A percentile compares a stretch with the other conserved stretches of the same genome.
phyloP scores from a whole-genome alignment of 2,329 filamentous ascomycete species.

The Helotiales sp. region DNA sequence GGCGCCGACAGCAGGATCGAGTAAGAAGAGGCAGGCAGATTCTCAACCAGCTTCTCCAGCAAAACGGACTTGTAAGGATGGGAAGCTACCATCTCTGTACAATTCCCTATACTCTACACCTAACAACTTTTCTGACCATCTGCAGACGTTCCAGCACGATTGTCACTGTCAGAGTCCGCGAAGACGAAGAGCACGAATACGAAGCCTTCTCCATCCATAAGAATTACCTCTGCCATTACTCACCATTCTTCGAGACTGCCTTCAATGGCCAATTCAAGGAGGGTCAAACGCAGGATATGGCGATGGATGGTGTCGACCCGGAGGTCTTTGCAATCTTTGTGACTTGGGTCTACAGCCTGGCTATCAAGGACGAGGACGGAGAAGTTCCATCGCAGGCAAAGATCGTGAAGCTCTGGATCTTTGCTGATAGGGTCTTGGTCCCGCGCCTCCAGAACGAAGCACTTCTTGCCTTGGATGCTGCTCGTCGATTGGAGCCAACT shows the following conservation, averaged over 20 bases:
- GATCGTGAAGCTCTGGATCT: not conserved
- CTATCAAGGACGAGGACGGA: too few species aligned
- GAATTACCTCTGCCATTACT: constrained; percentile 12
- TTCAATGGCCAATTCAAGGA: constrained; percentile 3
- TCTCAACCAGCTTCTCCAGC: too few species aligned
- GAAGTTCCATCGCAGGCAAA: too few species aligned
- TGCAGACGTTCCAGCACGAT: not conserved
- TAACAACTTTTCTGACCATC: too few species aligned
- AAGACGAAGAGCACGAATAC: not conserved
- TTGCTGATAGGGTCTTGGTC: not conserved
- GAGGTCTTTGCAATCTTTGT: not conserved
- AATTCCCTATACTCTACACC: too few species aligned
- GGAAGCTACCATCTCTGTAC: too few species aligned
- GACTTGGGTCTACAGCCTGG: constrained; percentile 10
- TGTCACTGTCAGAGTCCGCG: not conserved
- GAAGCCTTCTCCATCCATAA: constrained; percentile 14
- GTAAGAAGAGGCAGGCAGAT: too few species aligned
- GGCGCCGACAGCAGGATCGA: too few species aligned
- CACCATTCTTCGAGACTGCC: constrained; percentile 7
- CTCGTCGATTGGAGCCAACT: too few species aligned
- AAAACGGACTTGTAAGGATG: too few species aligned
- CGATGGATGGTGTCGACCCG: not conserved
- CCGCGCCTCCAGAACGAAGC: not conserved
- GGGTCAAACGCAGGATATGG: not conserved
- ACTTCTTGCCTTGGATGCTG: too few species aligned